Conservation (phyloP, 495 filamentous ascomycete genomes). For the Penicillium ucsense region DNA sequence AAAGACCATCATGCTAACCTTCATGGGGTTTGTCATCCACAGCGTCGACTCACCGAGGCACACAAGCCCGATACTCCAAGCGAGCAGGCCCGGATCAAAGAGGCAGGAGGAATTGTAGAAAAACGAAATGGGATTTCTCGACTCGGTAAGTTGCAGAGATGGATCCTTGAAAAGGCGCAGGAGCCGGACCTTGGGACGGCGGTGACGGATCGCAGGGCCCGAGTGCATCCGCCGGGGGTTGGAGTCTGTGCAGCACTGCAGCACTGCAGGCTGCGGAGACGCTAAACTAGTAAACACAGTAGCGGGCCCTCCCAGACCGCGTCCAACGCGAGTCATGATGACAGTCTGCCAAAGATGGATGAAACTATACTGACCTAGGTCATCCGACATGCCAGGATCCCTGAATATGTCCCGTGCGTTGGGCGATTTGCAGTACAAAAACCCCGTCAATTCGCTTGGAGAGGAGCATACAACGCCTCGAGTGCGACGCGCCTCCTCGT, state of each 20-base stretch:
- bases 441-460: slow-evolving; percentile 23
- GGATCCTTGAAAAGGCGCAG: too few species aligned
- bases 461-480: not conserved
- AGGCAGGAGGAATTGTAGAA: slow-evolving; percentile 25
- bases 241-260: too few species aligned
- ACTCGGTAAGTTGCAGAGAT: slow-evolving; percentile 17
- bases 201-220: too few species aligned
- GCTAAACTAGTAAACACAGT: too few species aligned
- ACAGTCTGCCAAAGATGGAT: too few species aligned
- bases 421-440: slow-evolving; percentile 37
- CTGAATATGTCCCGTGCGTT: slow-evolving; percentile 36
- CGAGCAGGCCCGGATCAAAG: slow-evolving; percentile 26
- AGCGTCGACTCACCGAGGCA: slow-evolving; percentile 27
- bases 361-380: not conserved
- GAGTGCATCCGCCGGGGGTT: too few species aligned
- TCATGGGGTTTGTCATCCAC: not conserved
- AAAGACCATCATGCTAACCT: too few species aligned
- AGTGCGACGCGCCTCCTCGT: slow-evolving; percentile 12
- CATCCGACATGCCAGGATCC: slow-evolving; percentile 12
- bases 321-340: too few species aligned
- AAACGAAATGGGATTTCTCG: slow-evolving; percentile 18
- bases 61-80: slow-evolving; percentile 27
- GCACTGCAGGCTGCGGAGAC: too few species aligned
- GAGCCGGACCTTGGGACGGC: too few species aligned
- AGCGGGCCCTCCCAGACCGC: too few species aligned